Base-by-base conservation (phyloP, 139 green algal genomes). In the Picochlorum costavermella region DNA sequence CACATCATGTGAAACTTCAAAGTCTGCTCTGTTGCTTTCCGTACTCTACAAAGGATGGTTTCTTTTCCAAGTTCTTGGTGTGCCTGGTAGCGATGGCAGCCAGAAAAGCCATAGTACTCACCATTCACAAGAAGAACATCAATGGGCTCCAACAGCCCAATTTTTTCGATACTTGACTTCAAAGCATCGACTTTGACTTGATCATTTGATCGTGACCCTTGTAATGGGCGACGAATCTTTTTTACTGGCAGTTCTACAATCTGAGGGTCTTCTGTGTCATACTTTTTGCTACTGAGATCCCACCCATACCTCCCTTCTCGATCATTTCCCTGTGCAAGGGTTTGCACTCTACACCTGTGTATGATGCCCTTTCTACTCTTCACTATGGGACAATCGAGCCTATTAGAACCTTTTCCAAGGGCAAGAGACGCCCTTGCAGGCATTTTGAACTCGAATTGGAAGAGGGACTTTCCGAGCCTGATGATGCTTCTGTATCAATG, bases 121-220 rank as follows among this genome's bases (percentile, higher is more conserved):
- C 85, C 85, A 23, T 93, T 86, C 10, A 95, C 87, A 37, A 85
- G 70, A 23, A 94, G 58, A 5, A 94, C 81, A 56, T 93, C 86
- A 37, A 91, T 90, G 23, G 88, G 89, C 49, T 88, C 88, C 65
- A 90, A 81, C 46, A 96, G 79, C 6, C 90, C 90, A 23, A 94
- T 83, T 28, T 88, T 69, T 6, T 73, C 4, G 16, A 96, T 96
- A 71, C 70, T 86, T 25, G 81, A 46, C 84, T 92, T 95, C 16
- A 96, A 72, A 8, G 74, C 79, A 46, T 79, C 66, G 16, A 96
- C 90, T 69, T 96, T 96, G 4, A 77, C 78, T 25, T 71, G 72
- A 64, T 96, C 73, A 51, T 88, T 88, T 56, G 50, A 75, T 4
- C 82, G 75, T 1, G 74, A 73, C 4, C 65, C 63, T 5, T 78